Percentiles rank a stretch among this genome's conserved stretches.
Evolutionary conservation across 2,329 filamentous ascomycete genomes (phyloP).

Genomic region (Colletotrichum sojae): DNA sequence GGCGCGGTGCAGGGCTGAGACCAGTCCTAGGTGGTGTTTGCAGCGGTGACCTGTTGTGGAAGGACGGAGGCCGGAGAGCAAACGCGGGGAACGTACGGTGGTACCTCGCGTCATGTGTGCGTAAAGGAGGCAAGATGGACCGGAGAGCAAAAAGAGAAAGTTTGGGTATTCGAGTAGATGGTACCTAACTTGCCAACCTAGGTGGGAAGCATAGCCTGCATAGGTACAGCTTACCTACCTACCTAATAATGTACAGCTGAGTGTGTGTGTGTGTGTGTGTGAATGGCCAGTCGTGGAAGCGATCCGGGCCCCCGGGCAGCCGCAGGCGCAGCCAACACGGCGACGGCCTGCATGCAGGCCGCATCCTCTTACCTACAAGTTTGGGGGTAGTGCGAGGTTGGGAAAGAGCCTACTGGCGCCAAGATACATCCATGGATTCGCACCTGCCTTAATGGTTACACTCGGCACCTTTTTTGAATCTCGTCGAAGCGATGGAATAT

Average conservation of each 20-base stretch:
- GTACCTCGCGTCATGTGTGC: slow-evolving; percentile 18
- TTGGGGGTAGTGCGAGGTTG: not conserved
- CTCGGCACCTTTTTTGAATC: slow-evolving; percentile 32
- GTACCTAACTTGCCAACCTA: not conserved
- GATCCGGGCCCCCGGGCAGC: slow-evolving; percentile 36
- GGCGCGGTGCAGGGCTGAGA: slow-evolving; percentile 6
- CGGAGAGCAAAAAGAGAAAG: not conserved
- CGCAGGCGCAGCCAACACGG: slow-evolving; percentile 17
- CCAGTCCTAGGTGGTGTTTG: not conserved
- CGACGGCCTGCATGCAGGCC: slow-evolving; percentile 15
- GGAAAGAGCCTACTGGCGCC: too few relatives aligned
- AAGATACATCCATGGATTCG: not conserved
- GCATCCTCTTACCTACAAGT: slow-evolving; percentile 27
- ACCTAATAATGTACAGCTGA: too few relatives aligned
- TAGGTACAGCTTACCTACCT: too few relatives aligned
- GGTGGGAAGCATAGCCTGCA: too few relatives aligned
- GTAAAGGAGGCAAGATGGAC: slow-evolving; percentile 4
- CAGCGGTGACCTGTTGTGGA: not conserved
- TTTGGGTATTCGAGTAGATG: too few relatives aligned
- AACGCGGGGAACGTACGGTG: not conserved
- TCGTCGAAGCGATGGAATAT: slow-evolving; percentile 15
- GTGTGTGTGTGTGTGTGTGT: slow-evolving; percentile 1
- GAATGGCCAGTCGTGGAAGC: slow-evolving; percentile 21
- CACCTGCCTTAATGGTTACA: slow-evolving; percentile 36
- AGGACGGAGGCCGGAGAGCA: not conserved